Evolutionary conservation across 345 rosid genomes (phyloP), one percentile per base, ranked within the genome.

Genomic region (Acer saccharum): DNA sequence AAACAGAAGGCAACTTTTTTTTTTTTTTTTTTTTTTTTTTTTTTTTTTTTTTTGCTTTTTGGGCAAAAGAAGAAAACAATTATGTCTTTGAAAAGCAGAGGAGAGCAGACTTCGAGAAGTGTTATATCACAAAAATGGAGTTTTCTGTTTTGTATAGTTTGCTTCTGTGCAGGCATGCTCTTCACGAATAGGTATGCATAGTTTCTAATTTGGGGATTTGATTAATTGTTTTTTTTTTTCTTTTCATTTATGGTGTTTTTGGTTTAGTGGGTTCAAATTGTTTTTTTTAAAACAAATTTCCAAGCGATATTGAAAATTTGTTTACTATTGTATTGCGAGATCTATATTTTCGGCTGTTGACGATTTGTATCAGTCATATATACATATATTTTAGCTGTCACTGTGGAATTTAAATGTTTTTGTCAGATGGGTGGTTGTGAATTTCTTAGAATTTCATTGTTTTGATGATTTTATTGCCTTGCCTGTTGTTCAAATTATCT

Each of bases 101-200:
- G 91, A 83, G 98, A 90, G 76, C 83, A 71, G 76, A 23, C 83
- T 78, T 75, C 82, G 44, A 88, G 80, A 80, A 89, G 76, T 83
- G 84, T 84, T 68, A 72, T 93, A 23, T 86, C 99, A 4, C 90
- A 82, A 71, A 95, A 82, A 85, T 92, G 96, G 97, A 86, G 93
- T 12, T 78, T 91, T 74, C 68, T 92, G 72, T 89, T 95, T 78
- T 93, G 99, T 72, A 74, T 92, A 64, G 90, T 86, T 14, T 84
- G 94, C 78, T 95, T 95, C 90, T 93, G 90, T 82, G 89, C 89
- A 60, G 99, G 98, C 13, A 85, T 93, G 78, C 82, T 95, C 86
- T 90, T 93, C 89, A 91, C 97, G 23, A 89, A 88, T 79, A 91
- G 99, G 99, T 95, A 87, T 75, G 60, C 16, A 9, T 32, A 7